Base-by-base conservation (phyloP, 495 filamentous ascomycete genomes). In the Astrothelium subdiscretum region DNA sequence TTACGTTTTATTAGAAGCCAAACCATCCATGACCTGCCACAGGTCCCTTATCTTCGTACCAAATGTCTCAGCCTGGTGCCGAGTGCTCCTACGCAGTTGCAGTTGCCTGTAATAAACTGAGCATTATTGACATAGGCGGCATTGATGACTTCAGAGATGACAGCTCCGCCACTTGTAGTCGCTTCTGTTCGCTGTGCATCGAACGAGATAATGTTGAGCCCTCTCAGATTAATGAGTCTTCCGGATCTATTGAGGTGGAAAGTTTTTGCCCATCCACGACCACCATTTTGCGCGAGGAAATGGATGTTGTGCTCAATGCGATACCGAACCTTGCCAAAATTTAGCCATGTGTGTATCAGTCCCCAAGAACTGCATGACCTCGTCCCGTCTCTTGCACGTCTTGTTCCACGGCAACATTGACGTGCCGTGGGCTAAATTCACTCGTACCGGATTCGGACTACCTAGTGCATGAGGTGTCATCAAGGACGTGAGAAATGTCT, bases 211-310 rank as follows among this genome's bases (percentile, higher is more conserved):
- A 40, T 18, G 1, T 66, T 59, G 0, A 74, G 59, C n/a, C 35
- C 57, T 31, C 61, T 27, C 18, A 74, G 20, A 32, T 73, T 68
- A 59, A 74, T 72, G 26, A 70, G 22, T 12, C 72, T 38, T 13
- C 68, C 70, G 0, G 31, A 40, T 0, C 43, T 1, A 10, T 58
- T 62, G 11, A 72, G 62, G 15, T 62, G 57, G 44, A 71, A 73
- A 5, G 72, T 71, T 5, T 13, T 64, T 13, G 68, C 59, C 72
- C 71, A 74, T 18, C 71, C 72, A 63, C 70, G 65, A 12, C 64
- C 71, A 12, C 69, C 69, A 51, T 40, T 69, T 61, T 73, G 72
- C 20, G 65, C 63, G 2, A 74, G 63, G 59, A 73, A 73, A 8
- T 64, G 60, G 24, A 72, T 68, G 35, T 69, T 60, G 22, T 59